Base-by-base conservation (phyloP, 1,139 yeast genomes). In the Sugiyamaella sp. region DNA sequence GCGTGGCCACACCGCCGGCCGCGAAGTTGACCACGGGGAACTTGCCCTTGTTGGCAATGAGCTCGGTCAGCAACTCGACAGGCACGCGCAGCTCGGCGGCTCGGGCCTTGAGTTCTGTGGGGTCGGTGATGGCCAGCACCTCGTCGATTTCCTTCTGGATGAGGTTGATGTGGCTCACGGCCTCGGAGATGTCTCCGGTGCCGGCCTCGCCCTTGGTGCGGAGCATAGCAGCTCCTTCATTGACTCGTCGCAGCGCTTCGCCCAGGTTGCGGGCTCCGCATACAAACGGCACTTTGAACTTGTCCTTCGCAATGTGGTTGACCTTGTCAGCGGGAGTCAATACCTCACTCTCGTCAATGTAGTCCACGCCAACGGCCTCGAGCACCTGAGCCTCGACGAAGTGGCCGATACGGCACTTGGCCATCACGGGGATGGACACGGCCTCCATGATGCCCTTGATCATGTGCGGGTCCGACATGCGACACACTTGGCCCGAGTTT, bases 151-250 rank as follows among this genome's bases (percentile, higher is more conserved):
- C 81, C 53, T 73, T 68, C 56, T 76, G 77, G 66, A 87, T 84
- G 59, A 78, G 76, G 54, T 81, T 77, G 59, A 86, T 84, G 69
- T 87, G 95, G 65, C 79, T 81, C 53, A 87, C 90, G n/a, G 95
- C 95, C 68, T 87, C 93, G 29, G 89, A 82, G 52, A 87, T 85
- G 69, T 87, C 95, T 50, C 96, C 96, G 43, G 95, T 87, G 46
- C 95, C 96, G 20, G 95, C 95, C 70, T 86, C 95, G 60, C 95
- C 95, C 72, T 87, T 88, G 60, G 95, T 85, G 70, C 95, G 80
- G 66, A 88, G 81, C 93, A 88, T 86, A 44, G 93, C 91, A 41
- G 95, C 95, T 62, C 95, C 95, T 71, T 88, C 96, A 62, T 78
- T 74, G 65, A 88, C 79, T 69, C 96, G 80, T 71, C 95, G 81